Evolutionary conservation across 208 protist genomes (phyloP).

Genomic region (Leishmania major): DNA sequence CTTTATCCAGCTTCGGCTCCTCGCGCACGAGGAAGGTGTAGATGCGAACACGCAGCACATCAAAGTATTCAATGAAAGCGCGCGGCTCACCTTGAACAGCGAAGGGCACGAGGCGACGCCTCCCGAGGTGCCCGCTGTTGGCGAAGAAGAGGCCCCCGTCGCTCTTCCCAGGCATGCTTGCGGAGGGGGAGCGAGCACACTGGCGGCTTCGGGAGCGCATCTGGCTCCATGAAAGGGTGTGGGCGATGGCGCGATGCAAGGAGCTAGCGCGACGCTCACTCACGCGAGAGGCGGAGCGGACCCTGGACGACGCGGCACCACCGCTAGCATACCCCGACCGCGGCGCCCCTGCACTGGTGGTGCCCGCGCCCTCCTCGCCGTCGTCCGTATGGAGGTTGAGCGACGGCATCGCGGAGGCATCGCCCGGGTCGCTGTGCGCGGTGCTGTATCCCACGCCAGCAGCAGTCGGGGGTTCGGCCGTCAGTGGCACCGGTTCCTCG

Average conservation of each 20-base stretch:
- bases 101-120: constrained; percentile 32
- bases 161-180: constrained; percentile 5
- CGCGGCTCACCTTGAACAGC: constrained; percentile 13
- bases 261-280: constrained; percentile 26
- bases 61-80: constrained; percentile 42
- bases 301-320: neutral
- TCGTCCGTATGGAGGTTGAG: neutral
- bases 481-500: constrained; percentile 23
- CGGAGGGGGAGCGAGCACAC: constrained; percentile 26
- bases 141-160: neutral
- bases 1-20: constrained; percentile 48
- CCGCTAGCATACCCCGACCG: constrained; percentile 1
- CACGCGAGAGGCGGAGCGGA: constrained; percentile 21
- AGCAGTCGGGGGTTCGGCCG: neutral
- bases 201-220: constrained; percentile 49
- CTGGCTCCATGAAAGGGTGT: constrained; percentile 49
- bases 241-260: constrained; percentile 31
- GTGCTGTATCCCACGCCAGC: neutral
- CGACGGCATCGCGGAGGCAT: constrained; percentile 4
- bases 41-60: constrained; percentile 64
- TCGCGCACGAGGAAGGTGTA: constrained; percentile 66
- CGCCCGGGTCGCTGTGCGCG: neutral
- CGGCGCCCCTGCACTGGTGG: neutral
- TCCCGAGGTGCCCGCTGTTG: constrained; percentile 11
- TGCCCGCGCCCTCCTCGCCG: neutral